Percentiles rank a stretch among this genome's conserved stretches.
These are phyloP conservation scores for Naematelia encephala DNA, from an alignment of 768 basidiomycete species.

Conservation along the genomic window DNA sequence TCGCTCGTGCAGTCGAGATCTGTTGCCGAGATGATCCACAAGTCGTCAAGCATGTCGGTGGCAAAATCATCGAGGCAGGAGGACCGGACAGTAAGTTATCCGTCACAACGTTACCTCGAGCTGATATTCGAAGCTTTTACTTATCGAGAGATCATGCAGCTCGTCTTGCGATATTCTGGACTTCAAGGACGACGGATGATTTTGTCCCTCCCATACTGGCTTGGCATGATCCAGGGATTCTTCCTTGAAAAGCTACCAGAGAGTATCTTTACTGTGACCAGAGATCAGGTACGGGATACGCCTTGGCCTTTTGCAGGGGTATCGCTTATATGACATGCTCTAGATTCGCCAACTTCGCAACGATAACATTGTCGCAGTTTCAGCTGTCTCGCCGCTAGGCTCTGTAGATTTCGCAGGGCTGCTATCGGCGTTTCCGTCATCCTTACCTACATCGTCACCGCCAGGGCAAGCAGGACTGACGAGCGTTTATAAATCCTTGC, in stretches of 20 bases:
- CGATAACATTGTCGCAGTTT: conserved; percentile 56
- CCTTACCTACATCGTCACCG: conserved; percentile 38
- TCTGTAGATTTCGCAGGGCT: conserved; percentile 42
- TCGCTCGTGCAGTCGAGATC: conserved; percentile 63
- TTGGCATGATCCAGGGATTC: conserved; percentile 65
- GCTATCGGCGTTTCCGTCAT: conserved; percentile 40
- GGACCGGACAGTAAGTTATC: conserved; percentile 57
- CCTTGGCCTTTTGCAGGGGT: conserved; percentile 5
- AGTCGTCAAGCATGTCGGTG: conserved; percentile 50
- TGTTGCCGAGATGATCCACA: conserved; percentile 56
- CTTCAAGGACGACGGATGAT: conserved; percentile 57
- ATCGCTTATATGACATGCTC: not conserved
- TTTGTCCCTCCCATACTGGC: conserved; percentile 62
- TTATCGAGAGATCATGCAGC: conserved; percentile 65
- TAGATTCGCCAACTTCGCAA: conserved; percentile 63
- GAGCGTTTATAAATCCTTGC: conserved; percentile 59
- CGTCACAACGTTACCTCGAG: conserved; percentile 15
- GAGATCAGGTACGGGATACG: conserved; percentile 61
- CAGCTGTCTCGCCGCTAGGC: conserved; percentile 36
- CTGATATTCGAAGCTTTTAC: conserved; percentile 58
- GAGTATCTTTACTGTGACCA: conserved; percentile 67
- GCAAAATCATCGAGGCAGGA: conserved; percentile 57
- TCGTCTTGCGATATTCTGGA: conserved; percentile 59
- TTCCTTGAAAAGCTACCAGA: conserved; percentile 64
- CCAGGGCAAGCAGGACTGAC: conserved; percentile 52